Evolutionary conservation across 2,329 filamentous ascomycete species (phyloP), one percentile per base, ranked within the genome.

Genomic region (Sporothrix mexicana): DNA sequence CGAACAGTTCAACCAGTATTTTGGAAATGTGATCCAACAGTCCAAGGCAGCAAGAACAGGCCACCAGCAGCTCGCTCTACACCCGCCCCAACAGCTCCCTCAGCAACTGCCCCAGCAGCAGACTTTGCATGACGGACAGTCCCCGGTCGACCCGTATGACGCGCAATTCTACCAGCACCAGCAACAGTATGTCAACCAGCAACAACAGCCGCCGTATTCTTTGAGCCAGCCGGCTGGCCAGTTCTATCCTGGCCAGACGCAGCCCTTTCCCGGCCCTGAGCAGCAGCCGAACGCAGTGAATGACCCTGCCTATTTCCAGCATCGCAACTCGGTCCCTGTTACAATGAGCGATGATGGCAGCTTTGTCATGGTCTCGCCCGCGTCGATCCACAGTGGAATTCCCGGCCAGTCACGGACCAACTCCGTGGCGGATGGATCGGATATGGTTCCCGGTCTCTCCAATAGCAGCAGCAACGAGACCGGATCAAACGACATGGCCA

Each of bases 381-480:
- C 51, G 7, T 9, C 64, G 13, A 25, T 36, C 2, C 64, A 67
- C 2, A 17, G 45, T 3, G 25, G 20, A 1, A 30, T 51, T 2
- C 49, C 10, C 3, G 30, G 49, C 5, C 66, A 41, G 9, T 69
- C 66, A 10, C 66, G 66, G 15, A 43, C 66, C 30, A 55, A 55
- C 49, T 69, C 66, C 2, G 30, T 69, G 47, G 23, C 66, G 2
- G 5, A 25, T 15, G 66, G 66, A 17, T 20, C 49, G 10, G 66
- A 69, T 3, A 69, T 69, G 66, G 12, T 43, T 4, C 17, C 49
- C 10, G 47, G 25, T 9, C 66, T 69, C 8, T 69, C 66, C 1
- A 51, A 25, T 20, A 69, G 66, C 66, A 69, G 49, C 30, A 53
- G 66, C 17, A 51, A 41, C 49, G 49, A 51, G 8, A 23, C 66